phyloP scores from a whole-genome alignment of 768 basidiomycete genomes.

The Suillus lakei region DNA sequence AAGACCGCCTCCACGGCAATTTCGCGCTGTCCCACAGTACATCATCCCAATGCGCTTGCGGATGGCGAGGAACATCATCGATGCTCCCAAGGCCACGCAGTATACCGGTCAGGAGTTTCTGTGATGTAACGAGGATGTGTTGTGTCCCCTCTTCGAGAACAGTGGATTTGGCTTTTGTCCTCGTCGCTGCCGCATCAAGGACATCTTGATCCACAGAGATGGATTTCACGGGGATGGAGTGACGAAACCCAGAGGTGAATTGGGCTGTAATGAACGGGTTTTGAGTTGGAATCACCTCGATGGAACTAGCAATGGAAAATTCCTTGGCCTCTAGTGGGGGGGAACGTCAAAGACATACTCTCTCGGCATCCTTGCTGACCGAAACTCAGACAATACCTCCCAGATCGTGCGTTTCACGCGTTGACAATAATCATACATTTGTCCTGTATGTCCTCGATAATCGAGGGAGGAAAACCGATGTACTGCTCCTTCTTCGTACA shows the following conservation, averaged over 20 bases:
- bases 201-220: conserved; percentile 62
- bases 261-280: background rate
- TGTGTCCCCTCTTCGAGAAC: conserved; percentile 36
- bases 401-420: conserved; percentile 79
- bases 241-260: background rate
- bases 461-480: conserved; percentile 22
- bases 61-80: conserved; percentile 31
- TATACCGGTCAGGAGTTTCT: conserved; percentile 52
- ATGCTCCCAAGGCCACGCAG: conserved; percentile 42
- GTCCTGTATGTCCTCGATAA: conserved; percentile 57
- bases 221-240: conserved; percentile 69
- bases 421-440: conserved; percentile 87
- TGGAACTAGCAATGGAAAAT: conserved; percentile 91
- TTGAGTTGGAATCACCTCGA: conserved; percentile 38
- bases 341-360: conserved; percentile 92
- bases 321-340: conserved; percentile 83
- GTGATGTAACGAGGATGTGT: conserved; percentile 53
- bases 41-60: conserved; percentile 53
- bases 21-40: conserved; percentile 44
- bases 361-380: conserved; percentile 66
- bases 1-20: conserved; percentile 54
- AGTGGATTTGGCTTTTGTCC: conserved; percentile 39
- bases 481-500: conserved; percentile 70
- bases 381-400: conserved; percentile 90
- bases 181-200: conserved; percentile 34